Evolutionary conservation across 495 filamentous ascomycete genomes (phyloP).

Genomic region (Trypethelium eluteriae): DNA sequence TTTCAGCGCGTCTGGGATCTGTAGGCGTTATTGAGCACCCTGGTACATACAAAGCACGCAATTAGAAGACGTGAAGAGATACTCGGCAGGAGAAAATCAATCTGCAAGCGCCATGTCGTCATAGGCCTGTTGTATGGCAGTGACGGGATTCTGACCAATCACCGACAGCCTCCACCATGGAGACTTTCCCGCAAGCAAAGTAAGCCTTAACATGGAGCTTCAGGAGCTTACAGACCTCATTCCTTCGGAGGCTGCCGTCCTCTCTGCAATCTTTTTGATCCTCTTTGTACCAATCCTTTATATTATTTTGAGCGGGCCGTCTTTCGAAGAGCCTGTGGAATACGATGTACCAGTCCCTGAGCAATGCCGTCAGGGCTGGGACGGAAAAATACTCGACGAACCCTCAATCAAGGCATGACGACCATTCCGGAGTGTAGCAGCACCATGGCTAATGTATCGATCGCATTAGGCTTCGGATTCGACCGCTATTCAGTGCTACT

Average conservation of each 20-base stretch:
- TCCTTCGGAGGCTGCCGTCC: not conserved
- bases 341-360: conserved; percentile 54
- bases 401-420: conserved; percentile 39
- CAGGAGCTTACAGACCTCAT: not conserved
- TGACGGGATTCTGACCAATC: not conserved
- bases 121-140: not conserved
- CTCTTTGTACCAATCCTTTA: conserved; percentile 15
- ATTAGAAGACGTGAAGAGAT: too few relatives aligned
- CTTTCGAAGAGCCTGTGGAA: conserved; percentile 44
- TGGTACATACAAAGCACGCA: too few relatives aligned
- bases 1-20: too few relatives aligned
- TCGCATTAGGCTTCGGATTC: conserved; percentile 41
- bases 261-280: not conserved
- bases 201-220: not conserved
- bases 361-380: conserved; percentile 47
- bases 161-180: not conserved
- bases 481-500: conserved; percentile 73
- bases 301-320: conserved; percentile 2
- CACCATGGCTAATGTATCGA: conserved; percentile 15
- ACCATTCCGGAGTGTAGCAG: conserved; percentile 5
- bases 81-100: too few relatives aligned
- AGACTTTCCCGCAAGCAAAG: not conserved
- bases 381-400: conserved; percentile 56
- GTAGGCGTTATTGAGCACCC: too few relatives aligned
- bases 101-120: not conserved